Percentiles rank a stretch among this genome's conserved stretches.
Evolutionary conservation across 2,329 filamentous ascomycete genomes (phyloP).

Genomic region (Colletotrichum chlorophyti): DNA sequence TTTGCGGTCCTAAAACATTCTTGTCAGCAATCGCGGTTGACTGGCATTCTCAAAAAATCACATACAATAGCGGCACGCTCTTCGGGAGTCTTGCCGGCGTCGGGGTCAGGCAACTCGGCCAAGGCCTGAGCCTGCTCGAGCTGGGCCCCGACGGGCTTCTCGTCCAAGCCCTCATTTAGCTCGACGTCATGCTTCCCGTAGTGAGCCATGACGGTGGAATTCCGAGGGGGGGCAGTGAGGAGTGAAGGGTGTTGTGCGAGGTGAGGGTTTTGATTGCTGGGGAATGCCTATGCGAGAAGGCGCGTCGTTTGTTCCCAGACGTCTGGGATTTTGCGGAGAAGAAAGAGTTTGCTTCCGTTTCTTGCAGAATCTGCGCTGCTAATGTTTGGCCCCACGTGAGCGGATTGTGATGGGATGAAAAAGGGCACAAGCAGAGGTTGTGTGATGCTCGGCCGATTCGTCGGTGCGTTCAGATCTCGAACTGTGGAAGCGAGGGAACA

Average conservation of each 20-base stretch:
- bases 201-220: constrained; percentile 19
- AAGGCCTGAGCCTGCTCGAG: constrained; percentile 37
- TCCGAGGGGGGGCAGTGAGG: neutral
- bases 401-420: no score
- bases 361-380: no score
- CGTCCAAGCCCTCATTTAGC: constrained; percentile 22
- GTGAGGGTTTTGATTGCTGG: neutral
- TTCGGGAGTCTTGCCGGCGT: constrained; percentile 68
- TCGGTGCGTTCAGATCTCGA: neutral
- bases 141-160: constrained; percentile 26
- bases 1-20: constrained; percentile 66
- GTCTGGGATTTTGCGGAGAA: neutral
- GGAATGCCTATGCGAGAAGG: neutral
- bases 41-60: no score
- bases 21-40: no score
- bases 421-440: neutral
- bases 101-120: constrained; percentile 47
- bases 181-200: constrained; percentile 25
- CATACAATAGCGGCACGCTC: constrained; percentile 68
- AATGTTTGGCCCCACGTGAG: no score
- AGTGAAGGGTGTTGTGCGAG: neutral
- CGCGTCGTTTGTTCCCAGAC: neutral
- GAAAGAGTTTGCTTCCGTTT: neutral
- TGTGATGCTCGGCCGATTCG: neutral
- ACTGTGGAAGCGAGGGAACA: neutral